Base-by-base conservation (phyloP, 805 yeast species). In the Kodamaea leandrae region DNA sequence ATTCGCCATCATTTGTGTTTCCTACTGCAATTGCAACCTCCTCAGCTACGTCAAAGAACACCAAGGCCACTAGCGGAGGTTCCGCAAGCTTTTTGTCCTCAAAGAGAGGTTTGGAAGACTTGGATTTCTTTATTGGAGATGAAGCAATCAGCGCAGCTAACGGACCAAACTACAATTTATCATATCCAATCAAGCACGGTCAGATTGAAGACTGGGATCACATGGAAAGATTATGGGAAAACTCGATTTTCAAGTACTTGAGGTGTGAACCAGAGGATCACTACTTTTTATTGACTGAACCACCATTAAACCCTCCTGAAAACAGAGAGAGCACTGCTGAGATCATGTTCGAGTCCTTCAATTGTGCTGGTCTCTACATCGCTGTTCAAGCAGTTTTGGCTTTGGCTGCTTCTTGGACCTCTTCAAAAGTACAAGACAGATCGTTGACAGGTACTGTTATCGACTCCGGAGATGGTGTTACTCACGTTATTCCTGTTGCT, bases 151-250 rank as follows among this genome's bases (percentile, higher is more conserved):
- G 76, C 39, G 96, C 96, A 10, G 84, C 97, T n/a, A 83, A 80
- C 53, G 95, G 96, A 4, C 88, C 96, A 17, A 72, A 87, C 20
- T 93, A 93, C 65, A 83, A 90, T 20, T 71, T 93, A 44, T 78
- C 81, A 48, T 93, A 93, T 58, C 99, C 99, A 14, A 89, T 93
- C 46, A 84, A 89, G 64, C 99, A 93, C 60, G 99, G 99, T 18
- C 99, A 93, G 71, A 85, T 93, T 48, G 99, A 93, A 64, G 88
- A 93, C 64, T 93, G 99, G 99, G 99, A 93, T 68, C 97, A 93
- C 60, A 93, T 93, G 99, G 99, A 93, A 66, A 77, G 99, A 61
- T 91, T 89, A 65, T 93, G 99, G 99, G 98, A 93, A 60, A 86
- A 86, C 57, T 87, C 96, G 35, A 90, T 93, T 57, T 93, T 93